A percentile compares a stretch with the other conserved stretches of the same genome.
These are phyloP conservation scores for Eugenia klotzschiana DNA, from an alignment of 441 rosid genomes.

Conservation along the genomic window DNA sequence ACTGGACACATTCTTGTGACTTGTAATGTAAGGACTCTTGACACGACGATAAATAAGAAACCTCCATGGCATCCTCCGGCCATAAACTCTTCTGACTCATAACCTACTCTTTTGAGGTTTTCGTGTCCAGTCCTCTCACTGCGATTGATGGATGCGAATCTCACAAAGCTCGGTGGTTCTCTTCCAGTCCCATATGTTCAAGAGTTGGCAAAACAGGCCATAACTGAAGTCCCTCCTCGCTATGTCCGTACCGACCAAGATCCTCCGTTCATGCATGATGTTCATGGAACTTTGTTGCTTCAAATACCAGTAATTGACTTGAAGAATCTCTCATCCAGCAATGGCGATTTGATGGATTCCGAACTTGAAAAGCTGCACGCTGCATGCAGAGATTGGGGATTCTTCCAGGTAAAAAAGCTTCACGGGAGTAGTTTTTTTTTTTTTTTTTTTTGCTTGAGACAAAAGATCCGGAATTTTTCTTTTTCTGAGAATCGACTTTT, in stretches of 20 bases:
- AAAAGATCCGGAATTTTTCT: background rate
- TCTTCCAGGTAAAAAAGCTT: slow-evolving; percentile 14
- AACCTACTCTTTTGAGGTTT: too few species aligned
- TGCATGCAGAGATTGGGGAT: slow-evolving; percentile 34
- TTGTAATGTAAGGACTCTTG: background rate
- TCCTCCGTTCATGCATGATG: background rate
- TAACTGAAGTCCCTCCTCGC: slow-evolving; percentile 5
- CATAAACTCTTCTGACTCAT: too few species aligned
- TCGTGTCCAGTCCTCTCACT: too few species aligned
- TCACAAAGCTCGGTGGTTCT: slow-evolving; percentile 13
- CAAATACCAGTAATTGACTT: slow-evolving; percentile 21
- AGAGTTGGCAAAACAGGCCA: slow-evolving; percentile 17
- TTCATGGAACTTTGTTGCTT: background rate
- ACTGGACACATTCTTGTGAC: background rate
- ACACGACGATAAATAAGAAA: background rate
- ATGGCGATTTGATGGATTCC: background rate
- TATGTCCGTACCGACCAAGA: slow-evolving; percentile 1
- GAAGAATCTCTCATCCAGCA: slow-evolving; percentile 2
- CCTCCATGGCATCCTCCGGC: too few species aligned
- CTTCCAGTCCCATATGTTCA: slow-evolving; percentile 22
- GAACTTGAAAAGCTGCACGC: slow-evolving; percentile 16
- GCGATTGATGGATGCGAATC: background rate
- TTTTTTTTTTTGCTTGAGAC: background rate
- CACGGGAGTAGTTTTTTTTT: background rate
- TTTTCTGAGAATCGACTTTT: background rate